Base-by-base conservation (phyloP, 1,139 yeast species). In the Taphrina populina region DNA sequence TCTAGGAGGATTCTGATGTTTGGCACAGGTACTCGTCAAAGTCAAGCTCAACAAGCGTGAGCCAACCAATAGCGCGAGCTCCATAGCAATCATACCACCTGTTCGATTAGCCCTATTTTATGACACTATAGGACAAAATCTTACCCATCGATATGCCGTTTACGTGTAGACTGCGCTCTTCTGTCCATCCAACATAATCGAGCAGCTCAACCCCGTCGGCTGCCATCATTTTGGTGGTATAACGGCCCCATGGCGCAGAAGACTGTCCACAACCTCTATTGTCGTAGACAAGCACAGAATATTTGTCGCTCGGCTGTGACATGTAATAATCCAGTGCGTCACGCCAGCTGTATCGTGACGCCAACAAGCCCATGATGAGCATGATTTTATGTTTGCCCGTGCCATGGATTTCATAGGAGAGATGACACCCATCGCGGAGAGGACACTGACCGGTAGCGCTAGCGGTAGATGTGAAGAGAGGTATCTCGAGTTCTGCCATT, bases 121-220 rank as follows among this genome's bases (percentile, higher is more conserved):
- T 2, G 33, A 29, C 33, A 13, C 11, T 11, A n/a, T n/a, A n/a
- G n/a, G n/a, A n/a, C n/a, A n/a, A n/a, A n/a, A n/a, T n/a, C n/a
- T n/a, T n/a, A n/a, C 56, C 56, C 56, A 52, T 52, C 29, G 56
- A 52, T 11, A 52, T 34, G 13, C 56, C 56, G 21, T 41, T 43
- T 7, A 52, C 36, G 26, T 52, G 56, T 2, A 52, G 29, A 23
- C 36, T 33, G 27, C 43, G 21, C 27, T 34, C 33, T 21, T 41
- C 51, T 13, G 27, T 43, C 56, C 56, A 52, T 7, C 56, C 56
- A 10, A 52, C 15, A 20, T 43, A 43, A n/a, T 52, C 56, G 8
- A 52, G 49, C 36, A 52, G 36, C 15, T 52, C 49, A 19, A 52
- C 24, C 8, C 36, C 41, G 27, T 52, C 56, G 10, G 40, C 24